Conservation (phyloP, 176 grass and related monocot species). For the Hordeum marinum region DNA sequence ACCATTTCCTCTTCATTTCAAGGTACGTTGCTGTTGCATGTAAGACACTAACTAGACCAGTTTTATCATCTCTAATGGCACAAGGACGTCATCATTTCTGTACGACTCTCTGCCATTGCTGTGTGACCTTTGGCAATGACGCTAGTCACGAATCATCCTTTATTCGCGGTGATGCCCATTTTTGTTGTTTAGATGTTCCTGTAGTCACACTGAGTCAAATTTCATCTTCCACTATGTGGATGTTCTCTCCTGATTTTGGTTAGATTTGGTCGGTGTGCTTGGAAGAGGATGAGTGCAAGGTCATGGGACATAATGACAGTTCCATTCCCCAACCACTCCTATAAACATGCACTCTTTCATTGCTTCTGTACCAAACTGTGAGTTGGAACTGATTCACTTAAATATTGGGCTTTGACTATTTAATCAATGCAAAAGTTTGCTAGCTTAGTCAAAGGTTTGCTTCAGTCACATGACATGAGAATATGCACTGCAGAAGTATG, state of each 20-base stretch:
- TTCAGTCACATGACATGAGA: neutral
- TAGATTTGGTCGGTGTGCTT: neutral
- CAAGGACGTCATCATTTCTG: neutral
- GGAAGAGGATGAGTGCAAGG: neutral
- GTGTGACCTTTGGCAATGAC: neutral
- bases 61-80: conserved; percentile 15
- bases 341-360: neutral
- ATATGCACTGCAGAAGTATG: conserved; percentile 16
- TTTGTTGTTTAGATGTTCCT: neutral
- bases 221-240: neutral
- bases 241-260: neutral
- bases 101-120: neutral
- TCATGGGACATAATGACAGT: neutral
- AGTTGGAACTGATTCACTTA: conserved; percentile 4
- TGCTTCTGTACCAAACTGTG: neutral
- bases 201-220: neutral
- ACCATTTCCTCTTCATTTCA: conserved; percentile 61
- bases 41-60: neutral
- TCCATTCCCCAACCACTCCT: neutral
- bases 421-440: neutral
- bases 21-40: conserved; percentile 52
- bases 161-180: neutral
- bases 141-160: neutral
- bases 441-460: conserved; percentile 2
- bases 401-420: conserved; percentile 1